Base-by-base conservation (phyloP, 2,329 filamentous ascomycete species). In the Bipolaris sorokiniana region DNA sequence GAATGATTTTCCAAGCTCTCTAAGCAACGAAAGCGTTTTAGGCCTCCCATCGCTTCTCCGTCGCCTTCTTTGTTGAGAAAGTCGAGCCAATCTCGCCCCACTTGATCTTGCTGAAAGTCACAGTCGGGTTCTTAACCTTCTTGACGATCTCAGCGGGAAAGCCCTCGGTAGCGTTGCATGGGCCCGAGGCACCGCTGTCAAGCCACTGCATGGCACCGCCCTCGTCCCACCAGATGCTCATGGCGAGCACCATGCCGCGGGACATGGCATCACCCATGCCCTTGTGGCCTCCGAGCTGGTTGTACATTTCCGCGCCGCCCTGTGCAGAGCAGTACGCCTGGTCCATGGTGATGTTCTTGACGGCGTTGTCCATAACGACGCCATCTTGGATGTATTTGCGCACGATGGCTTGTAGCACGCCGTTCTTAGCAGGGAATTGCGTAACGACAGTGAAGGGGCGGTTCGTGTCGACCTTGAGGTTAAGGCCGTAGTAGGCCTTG, bases 331-430 rank as follows among this genome's bases (percentile, higher is more conserved):
- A 76, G 64, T 62, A 75, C 1, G 50, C 64, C 26, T 76, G 71
- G 50, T 74, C 60, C 61, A 75, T 69, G 31, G 67, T 68, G n/a
- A 73, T 60, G 40, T 71, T 69, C 33, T 58, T 48, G 15, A 80
- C 69, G 7, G 82, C 80, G 77, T 88, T 87, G 64, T 82, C 77
- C 64, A 88, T 84, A 58, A 87, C 80, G 34, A 79, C 78, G 63
- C 84, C 85, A 73, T 85, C 77, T 77, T 90, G 88, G 55, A 88
- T 82, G 73, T 89, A 90, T 75, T 88, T 81, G 66, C 87, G 85
- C 66, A 82, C 83, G 73, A 90, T 87, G 74, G 87, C 82, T 50
- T 77, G 79, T 47, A 89, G 83, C 9, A 78, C 76, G 54, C 87
- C 86, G 57, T 80, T 73, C 48, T 81, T 84, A 51, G 83, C 84